These are phyloP conservation scores for Entomortierella parvispora DNA, from an alignment of 192 early-diverging fungal genomes.

Conservation along the genomic window DNA sequence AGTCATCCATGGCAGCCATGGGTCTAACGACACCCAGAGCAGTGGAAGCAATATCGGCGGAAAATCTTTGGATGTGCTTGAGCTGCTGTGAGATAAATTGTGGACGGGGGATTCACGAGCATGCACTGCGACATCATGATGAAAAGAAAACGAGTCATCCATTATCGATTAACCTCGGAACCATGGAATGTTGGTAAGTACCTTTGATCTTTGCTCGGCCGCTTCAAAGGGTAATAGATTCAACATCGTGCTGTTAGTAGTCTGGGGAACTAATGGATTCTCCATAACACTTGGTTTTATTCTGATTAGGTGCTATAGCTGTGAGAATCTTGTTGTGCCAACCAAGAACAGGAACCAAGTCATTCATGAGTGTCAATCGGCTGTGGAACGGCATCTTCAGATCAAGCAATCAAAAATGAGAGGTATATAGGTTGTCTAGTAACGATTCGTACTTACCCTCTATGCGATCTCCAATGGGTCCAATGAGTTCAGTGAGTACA, in stretches of 20 bases:
- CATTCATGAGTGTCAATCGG: conserved; percentile 22
- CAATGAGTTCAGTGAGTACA: no score
- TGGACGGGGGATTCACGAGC: conserved; percentile 24
- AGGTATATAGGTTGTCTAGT: conserved; percentile 1
- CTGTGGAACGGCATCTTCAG: conserved; percentile 10
- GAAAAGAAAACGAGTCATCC: conserved; percentile 25
- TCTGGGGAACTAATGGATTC: not conserved
- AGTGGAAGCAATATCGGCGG: conserved; percentile 9
- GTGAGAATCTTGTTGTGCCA: conserved; percentile 23
- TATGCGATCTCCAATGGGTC: not conserved
- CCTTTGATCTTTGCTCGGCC: not conserved
- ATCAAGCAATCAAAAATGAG: conserved; percentile 26
- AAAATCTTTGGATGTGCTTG: conserved; percentile 43
- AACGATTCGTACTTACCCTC: not conserved
- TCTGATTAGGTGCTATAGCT: conserved; percentile 47
- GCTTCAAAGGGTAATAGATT: not conserved
- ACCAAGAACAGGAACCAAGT: conserved; percentile 40
- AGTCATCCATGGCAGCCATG: not conserved
- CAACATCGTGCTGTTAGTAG: not conserved
- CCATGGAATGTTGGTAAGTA: conserved; percentile 35
- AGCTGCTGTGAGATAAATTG: conserved; percentile 46
- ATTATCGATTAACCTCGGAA: conserved; percentile 34
- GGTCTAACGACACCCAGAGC: not conserved
- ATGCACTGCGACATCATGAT: conserved; percentile 31
- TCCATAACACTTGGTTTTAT: not conserved